These are phyloP conservation scores for Leccinum pallidistipes DNA, from an alignment of 1,284 basidiomycete genomes.

Conservation along the genomic window DNA sequence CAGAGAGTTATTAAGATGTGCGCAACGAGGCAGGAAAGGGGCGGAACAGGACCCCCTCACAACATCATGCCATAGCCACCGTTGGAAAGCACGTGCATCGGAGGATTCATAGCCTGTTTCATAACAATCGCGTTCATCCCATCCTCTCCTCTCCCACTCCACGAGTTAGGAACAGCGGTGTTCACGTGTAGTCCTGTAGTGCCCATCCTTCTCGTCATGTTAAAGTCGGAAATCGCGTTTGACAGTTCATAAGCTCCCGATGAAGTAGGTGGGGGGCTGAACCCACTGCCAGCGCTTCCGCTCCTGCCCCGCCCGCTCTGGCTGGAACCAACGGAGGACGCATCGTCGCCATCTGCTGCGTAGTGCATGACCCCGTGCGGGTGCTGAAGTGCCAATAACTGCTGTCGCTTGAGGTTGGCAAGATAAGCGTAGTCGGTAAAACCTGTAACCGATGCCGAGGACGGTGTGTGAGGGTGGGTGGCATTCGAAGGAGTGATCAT, in stretches of 20 bases:
- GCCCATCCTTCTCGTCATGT: conserved; percentile 27
- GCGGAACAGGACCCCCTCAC: conserved; percentile 27
- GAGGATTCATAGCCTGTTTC: conserved; percentile 32
- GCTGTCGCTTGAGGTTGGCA: conserved; percentile 37
- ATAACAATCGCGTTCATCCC: conserved; percentile 37
- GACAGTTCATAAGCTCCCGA: conserved; percentile 41
- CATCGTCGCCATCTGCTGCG: conserved; percentile 42
- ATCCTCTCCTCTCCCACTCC: conserved; percentile 34
- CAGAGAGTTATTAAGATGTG: conserved; percentile 11
- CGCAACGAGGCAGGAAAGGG: conserved; percentile 9
- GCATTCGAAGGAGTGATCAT: conserved; percentile 39
- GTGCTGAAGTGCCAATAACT: conserved; percentile 32
- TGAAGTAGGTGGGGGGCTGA: conserved; percentile 32
- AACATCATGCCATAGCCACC: conserved; percentile 43
- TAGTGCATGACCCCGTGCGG: conserved; percentile 27
- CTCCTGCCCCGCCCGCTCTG: conserved; percentile 38
- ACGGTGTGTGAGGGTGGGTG: conserved; percentile 27
- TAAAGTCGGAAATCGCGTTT: conserved; percentile 27
- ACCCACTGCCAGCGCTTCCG: conserved; percentile 40
- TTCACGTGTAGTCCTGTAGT: conserved; percentile 26
- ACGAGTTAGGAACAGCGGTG: conserved; percentile 23
- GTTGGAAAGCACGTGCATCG: conserved; percentile 40
- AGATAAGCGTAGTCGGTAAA: conserved; percentile 35
- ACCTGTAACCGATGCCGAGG: conserved; percentile 14
- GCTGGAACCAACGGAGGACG: conserved; percentile 41